Evolutionary conservation across 2,329 filamentous ascomycete genomes (phyloP).

Genomic region (Neofusicoccum parvum): DNA sequence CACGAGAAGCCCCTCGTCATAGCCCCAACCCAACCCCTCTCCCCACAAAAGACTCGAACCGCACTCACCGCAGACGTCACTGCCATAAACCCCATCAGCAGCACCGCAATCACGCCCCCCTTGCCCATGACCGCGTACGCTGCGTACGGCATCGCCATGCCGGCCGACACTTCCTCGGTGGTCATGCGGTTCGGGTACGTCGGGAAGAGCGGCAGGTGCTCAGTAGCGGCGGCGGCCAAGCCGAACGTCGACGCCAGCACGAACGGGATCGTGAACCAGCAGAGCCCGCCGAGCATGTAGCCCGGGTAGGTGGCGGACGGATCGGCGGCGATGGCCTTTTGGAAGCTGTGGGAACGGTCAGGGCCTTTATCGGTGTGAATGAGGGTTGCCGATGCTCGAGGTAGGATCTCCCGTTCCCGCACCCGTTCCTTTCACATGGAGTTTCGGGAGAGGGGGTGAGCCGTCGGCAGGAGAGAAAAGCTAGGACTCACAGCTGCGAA

Average conservation of each 20-base stretch:
- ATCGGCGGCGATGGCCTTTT: slow-evolving; percentile 20
- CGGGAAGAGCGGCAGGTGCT: slow-evolving; percentile 45
- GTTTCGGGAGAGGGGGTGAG: too few species aligned
- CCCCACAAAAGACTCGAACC: background rate
- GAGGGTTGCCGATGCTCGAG: too few species aligned
- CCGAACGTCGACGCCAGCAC: slow-evolving; percentile 51
- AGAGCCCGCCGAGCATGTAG: slow-evolving; percentile 47
- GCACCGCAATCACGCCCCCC: slow-evolving; percentile 32
- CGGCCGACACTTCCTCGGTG: slow-evolving; percentile 32
- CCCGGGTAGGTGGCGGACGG: slow-evolving; percentile 14
- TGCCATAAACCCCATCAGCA: slow-evolving; percentile 39
- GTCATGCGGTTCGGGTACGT: slow-evolving; percentile 42
- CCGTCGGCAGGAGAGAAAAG: background rate
- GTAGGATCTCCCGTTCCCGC: too few species aligned
- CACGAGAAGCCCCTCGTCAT: too few species aligned
- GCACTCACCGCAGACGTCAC: slow-evolving; percentile 30
- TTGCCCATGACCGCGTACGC: slow-evolving; percentile 34
- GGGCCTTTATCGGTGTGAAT: background rate
- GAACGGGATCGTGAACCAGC: slow-evolving; percentile 54
- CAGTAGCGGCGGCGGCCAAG: slow-evolving; percentile 49
- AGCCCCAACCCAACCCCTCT: too few species aligned
- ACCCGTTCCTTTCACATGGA: too few species aligned
- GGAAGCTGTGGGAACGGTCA: background rate
- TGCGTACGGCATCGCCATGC: slow-evolving; percentile 34
- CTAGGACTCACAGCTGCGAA: slow-evolving; percentile 3